Evolutionary conservation across 306 rosid species (phyloP).

Genomic region (Trifolium repens): DNA sequence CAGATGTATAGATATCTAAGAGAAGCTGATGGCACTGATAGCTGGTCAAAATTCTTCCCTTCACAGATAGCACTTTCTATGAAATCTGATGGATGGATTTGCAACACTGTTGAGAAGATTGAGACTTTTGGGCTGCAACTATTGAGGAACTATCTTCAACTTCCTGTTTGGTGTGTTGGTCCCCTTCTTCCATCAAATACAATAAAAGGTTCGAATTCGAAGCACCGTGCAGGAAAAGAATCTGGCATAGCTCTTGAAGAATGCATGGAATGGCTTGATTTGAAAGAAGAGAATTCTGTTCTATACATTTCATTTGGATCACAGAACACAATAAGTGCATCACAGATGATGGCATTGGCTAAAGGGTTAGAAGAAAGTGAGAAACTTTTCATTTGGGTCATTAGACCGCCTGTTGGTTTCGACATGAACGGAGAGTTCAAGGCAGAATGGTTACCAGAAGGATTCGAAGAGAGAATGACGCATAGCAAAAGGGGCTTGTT

Average conservation of each 20-base stretch:
- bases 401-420: constrained; percentile 73
- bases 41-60: constrained; percentile 60
- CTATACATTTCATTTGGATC: constrained; percentile 83
- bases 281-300: constrained; percentile 51
- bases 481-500: constrained; percentile 50
- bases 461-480: constrained; percentile 64
- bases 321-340: constrained; percentile 65
- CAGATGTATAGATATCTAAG: constrained; percentile 54
- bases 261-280: constrained; percentile 64
- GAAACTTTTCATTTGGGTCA: constrained; percentile 68
- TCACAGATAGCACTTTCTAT: constrained; percentile 40
- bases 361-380: constrained; percentile 66
- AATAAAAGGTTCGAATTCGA: constrained; percentile 37
- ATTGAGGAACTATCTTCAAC: constrained; percentile 50
- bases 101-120: constrained; percentile 66
- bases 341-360: constrained; percentile 78
- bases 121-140: constrained; percentile 64
- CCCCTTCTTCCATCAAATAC: constrained; percentile 52
- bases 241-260: constrained; percentile 52
- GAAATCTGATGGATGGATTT: constrained; percentile 68
- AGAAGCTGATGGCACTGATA: constrained; percentile 63
- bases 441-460: constrained; percentile 67
- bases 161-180: constrained; percentile 60
- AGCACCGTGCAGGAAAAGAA: constrained; percentile 53
- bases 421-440: constrained; percentile 56